Percentiles rank a stretch among this genome's conserved stretches.
These are phyloP conservation scores for Microdochium nivale DNA, from an alignment of 2,329 filamentous ascomycete genomes.

Conservation along the genomic window DNA sequence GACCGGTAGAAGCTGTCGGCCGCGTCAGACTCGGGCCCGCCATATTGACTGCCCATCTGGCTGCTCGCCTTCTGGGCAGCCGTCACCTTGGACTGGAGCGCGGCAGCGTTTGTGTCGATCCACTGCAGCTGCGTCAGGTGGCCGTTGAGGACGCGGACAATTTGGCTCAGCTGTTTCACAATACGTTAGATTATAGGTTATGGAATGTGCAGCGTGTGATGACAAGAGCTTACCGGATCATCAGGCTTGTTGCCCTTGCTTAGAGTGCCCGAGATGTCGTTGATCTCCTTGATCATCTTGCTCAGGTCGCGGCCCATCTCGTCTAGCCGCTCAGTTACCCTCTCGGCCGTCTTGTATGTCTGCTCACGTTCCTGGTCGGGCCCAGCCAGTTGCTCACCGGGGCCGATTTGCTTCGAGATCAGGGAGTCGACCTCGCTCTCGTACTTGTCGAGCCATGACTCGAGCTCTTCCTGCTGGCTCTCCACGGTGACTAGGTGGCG, in stretches of 20 bases:
- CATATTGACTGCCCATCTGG: constrained; percentile 47
- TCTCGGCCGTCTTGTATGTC: constrained; percentile 94
- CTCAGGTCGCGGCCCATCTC: constrained; percentile 88
- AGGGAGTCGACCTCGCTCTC: constrained; percentile 87
- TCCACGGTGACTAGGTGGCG: constrained; percentile 84
- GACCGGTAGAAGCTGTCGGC: constrained; percentile 88
- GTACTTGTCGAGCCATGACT: constrained; percentile 81
- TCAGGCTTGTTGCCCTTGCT: constrained; percentile 85
- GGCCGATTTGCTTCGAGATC: constrained; percentile 70
- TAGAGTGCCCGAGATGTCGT: constrained; percentile 79
- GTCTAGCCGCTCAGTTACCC: constrained; percentile 79
- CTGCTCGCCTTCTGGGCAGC: constrained; percentile 74
- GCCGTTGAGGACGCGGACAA: constrained; percentile 88
- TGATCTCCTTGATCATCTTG: constrained; percentile 98
- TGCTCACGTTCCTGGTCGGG: constrained; percentile 93
- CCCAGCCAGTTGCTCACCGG: constrained; percentile 67
- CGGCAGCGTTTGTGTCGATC: constrained; percentile 79
- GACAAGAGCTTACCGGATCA: constrained; percentile 61
- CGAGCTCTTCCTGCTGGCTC: constrained; percentile 84
- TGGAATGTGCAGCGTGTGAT: constrained; percentile 8
- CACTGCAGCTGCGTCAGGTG: constrained; percentile 88
- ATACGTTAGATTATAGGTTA: background rate
- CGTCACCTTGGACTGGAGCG: constrained; percentile 73
- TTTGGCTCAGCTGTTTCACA: constrained; percentile 70
- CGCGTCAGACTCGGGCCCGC: constrained; percentile 57